Evolutionary conservation across 805 yeast genomes (phyloP).

Genomic region (Hermanozyma aechmeae): DNA sequence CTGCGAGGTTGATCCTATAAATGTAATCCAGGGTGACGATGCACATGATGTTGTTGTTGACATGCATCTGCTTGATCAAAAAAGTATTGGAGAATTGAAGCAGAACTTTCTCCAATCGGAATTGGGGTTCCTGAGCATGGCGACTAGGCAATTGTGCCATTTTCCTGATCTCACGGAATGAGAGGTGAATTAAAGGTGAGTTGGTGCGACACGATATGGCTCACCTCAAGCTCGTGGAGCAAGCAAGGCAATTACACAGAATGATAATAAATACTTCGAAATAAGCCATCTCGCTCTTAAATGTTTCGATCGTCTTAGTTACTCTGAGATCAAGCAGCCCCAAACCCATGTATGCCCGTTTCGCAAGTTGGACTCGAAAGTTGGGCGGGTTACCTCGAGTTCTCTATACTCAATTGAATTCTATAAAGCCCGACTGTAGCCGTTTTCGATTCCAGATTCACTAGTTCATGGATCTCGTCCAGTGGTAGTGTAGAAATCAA

Average conservation of each 20-base stretch:
- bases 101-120: slow-evolving; percentile 28
- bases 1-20: slow-evolving; percentile 23
- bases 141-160: too few relatives aligned
- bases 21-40: slow-evolving; percentile 13
- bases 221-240: neutral
- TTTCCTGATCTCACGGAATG: too few relatives aligned
- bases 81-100: slow-evolving; percentile 24
- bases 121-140: slow-evolving; percentile 11
- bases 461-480: neutral
- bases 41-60: slow-evolving; percentile 27
- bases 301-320: too few relatives aligned
- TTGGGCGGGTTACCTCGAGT: too few relatives aligned
- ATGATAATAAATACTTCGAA: slow-evolving; percentile 1
- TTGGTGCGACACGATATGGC: neutral
- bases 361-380: too few relatives aligned
- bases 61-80: slow-evolving; percentile 18
- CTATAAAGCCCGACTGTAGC: too few relatives aligned
- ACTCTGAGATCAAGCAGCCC: too few relatives aligned
- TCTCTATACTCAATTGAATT: too few relatives aligned
- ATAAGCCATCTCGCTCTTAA: slow-evolving; percentile 5
- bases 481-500: neutral
- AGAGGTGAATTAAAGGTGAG: too few relatives aligned
- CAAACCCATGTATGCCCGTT: too few relatives aligned
- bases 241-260: neutral
- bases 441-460: too few relatives aligned